Base-by-base conservation (phyloP, 805 yeast genomes). In the Metschnikowia aberdeeniae region DNA sequence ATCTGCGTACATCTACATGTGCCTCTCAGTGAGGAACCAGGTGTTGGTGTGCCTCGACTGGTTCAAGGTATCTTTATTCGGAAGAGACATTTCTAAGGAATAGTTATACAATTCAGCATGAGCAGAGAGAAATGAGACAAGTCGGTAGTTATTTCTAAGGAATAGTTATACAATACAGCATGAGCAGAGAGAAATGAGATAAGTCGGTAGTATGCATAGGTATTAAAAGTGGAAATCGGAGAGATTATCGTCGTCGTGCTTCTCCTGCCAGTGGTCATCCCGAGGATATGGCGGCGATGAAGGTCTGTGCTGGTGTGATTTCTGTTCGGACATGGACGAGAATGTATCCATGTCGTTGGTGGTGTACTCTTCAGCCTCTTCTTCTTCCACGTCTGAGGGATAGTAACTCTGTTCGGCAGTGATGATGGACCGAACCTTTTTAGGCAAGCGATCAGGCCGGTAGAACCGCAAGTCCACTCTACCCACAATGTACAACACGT, bases 61-160 rank as follows among this genome's bases (percentile, higher is more conserved):
- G 98, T 61, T 81, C 51, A 90, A 89, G 76, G 84, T 87, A 51
- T 77, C 82, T 54, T 71, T 89, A 63, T 87, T 92, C 60, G 98
- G 98, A 50, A 86, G 98, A 74, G 97, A 90, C 68, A 84, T 88
- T 58, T 86, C 95, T 55, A 84, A 92, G 66, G 96, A 86, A 70
- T 84, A 80, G 41, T 43, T 35, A 17, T 28, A 35, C 29, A 32
- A 27, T 27, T 19, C 35, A 19, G 42, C 19, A 31, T 22, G 22
- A 34, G 26, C 19, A 10, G 13, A 34, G 5, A 13, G 12, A 19
- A 10, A 11, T 29, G 31, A 29, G 31, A 29, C 4, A 11, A 29
- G 31, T 29, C 13, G 31, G n/a, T n/a, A 29, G 13, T 29, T n/a
- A 84, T 88, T 58, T 86, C 95, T 55, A 84, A 92, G 8, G 26